Percentiles rank a stretch among this genome's conserved stretches.
Evolutionary conservation across 192 early-diverging fungal species (phyloP).

Genomic region (Entomortierella lignicola): DNA sequence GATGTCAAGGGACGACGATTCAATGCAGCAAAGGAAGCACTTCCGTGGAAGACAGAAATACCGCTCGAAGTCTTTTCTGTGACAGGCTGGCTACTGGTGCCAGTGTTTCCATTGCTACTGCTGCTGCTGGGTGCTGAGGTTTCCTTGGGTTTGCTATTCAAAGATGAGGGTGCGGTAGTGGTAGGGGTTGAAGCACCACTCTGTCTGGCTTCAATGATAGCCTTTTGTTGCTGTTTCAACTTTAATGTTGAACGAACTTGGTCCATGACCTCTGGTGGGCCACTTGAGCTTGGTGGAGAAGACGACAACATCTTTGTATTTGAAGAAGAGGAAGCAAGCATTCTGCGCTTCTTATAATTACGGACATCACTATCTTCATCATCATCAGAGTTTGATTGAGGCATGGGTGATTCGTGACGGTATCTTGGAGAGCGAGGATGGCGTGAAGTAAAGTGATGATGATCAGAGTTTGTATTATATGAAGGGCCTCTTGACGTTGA

Average conservation of each 20-base stretch:
- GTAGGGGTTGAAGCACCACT: constrained; percentile 26
- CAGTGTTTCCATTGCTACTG: constrained; percentile 9
- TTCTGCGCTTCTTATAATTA: constrained; percentile 47
- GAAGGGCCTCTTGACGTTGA: neutral
- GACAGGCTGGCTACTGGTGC: constrained; percentile 37
- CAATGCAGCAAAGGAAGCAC: constrained; percentile 30
- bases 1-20: constrained; percentile 47
- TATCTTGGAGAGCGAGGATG: constrained; percentile 32
- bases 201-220: constrained; percentile 69
- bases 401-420: constrained; percentile 53
- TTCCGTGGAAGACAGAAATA: constrained; percentile 49
- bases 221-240: constrained; percentile 74
- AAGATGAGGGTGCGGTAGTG: neutral
- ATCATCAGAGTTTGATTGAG: constrained; percentile 49
- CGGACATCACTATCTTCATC: constrained; percentile 50
- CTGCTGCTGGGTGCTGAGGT: neutral
- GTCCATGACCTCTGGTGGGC: constrained; percentile 62
- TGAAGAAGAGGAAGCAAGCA: constrained; percentile 16
- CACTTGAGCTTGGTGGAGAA: constrained; percentile 3
- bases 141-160: constrained; percentile 5
- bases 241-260: constrained; percentile 62
- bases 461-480: neutral
- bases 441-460: constrained; percentile 21
- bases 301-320: neutral
- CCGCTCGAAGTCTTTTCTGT: constrained; percentile 42